Evolutionary conservation across 1,284 basidiomycete species (phyloP), one percentile per base, ranked within the genome.

Genomic region (Neonothopanus nambi): DNA sequence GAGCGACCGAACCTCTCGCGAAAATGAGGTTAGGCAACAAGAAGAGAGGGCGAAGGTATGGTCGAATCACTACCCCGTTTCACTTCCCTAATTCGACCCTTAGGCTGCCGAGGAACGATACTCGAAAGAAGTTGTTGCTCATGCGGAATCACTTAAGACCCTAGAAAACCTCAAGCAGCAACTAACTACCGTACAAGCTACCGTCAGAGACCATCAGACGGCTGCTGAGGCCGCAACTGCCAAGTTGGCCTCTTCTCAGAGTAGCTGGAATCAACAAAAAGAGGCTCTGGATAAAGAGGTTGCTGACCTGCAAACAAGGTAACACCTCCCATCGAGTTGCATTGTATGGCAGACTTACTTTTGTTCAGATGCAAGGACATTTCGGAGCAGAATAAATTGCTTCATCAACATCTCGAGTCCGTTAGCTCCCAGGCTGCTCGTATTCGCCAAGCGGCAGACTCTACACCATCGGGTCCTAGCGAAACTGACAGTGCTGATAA

Each of bases 381-480:
- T 17, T 75, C 78, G 2, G 75, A 84, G 23, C 93, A 95, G 66
- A 96, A 95, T 65, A 69, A 77, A 7, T 75, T 90, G 15, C 79
- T 96, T 9, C 92, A 94, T 64, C 80, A 88, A 55, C 92, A 95
- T 63, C 81, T 96, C 15, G 93, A 95, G 62, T 84, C 83, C n/a
- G 86, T 94, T 57, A 93, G 82, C 61, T 80, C 83, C 0, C 91
- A 94, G 64, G 91, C 91, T 1, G 78, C 87, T 11, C 80, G 84
- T 36, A 92, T 95, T 56, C 82, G 84, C 54, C 79, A 85, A 60
- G 85, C 85, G 8, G 82, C 83, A 5, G 80, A 84, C 59, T 75
- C 70, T 12, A 62, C 74, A 1, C 60, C 69, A 11, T 59, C 70
- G 8, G 77, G 63, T 3, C 81, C 80, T 30, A 69, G 59, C 7